Evolutionary conservation across 495 filamentous ascomycete species (phyloP), one percentile per base, ranked within the genome.

Genomic region (Aspergillus funiculosus): DNA sequence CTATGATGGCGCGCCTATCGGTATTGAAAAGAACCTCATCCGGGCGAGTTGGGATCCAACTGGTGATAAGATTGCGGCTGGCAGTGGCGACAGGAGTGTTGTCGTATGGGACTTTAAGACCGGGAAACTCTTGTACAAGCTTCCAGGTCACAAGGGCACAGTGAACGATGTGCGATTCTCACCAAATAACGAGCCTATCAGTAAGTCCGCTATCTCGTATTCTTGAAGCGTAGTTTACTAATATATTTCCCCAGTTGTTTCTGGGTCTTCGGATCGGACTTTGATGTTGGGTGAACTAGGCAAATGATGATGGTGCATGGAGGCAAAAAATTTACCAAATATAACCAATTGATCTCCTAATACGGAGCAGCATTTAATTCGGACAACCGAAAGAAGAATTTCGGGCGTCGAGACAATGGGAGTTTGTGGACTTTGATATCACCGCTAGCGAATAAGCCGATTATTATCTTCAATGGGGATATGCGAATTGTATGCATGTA

Each of bases 151-250:
- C 58, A 91, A 89, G 63, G 92, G 94, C 9, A 86, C 88, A 1
- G 94, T 98, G 31, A 98, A 97, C 58, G 90, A 91, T 61, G 90
- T 91, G 41, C 81, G 89, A 52, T 91, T 99, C 59, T 85, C 86
- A 25, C 89, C 92, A 1, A 71, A 71, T 31, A 80, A 80, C 30
- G 90, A 94, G 51, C 87, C 90, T 31, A 83, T 97, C 37, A 81
- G 91, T 96, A 75, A 81, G 91, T 85, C 10, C 5, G 9, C 39
- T 35, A 7, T 66, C n/a, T 20, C 3, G 8, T 38, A 8, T 6
- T 32, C 7, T 1, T 24, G 1, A n/a, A 17, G 21, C 5, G 11
- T 15, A 19, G 14, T 45, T 6, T 48, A 31, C 42, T 52, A 34
- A 50, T 32, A 32, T 5, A 20, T 38, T 17, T 36, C n/a, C 52